Percentiles rank a stretch among this genome's conserved stretches.
phyloP scores from a whole-genome alignment of 805 yeast species.

The Cyberlindnera maritima region DNA sequence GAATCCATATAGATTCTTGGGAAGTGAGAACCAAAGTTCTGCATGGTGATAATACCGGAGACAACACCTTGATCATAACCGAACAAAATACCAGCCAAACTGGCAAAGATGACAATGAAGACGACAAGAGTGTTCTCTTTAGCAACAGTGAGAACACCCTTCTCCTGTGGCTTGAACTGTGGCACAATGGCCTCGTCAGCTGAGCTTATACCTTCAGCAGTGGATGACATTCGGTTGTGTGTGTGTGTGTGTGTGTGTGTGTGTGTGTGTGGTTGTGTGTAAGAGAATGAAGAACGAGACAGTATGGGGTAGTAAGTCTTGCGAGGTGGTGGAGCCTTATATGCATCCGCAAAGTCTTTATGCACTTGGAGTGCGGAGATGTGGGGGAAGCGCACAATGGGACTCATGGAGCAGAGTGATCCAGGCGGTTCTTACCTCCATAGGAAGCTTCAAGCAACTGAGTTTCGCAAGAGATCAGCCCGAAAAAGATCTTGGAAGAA shows the following conservation, averaged over 20 bases:
- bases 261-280: background rate
- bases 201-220: background rate
- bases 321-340: background rate
- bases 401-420: too few species aligned
- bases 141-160: slow-evolving; percentile 1
- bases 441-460: too few species aligned
- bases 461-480: too few species aligned
- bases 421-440: too few species aligned
- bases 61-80: slow-evolving; percentile 13
- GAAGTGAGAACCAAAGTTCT: slow-evolving; percentile 9
- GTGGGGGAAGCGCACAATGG: too few species aligned
- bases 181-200: background rate
- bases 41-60: slow-evolving; percentile 1
- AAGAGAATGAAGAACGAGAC: too few species aligned
- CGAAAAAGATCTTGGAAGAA: too few species aligned
- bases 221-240: background rate
- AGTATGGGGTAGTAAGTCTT: too few species aligned
- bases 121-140: slow-evolving; percentile 5
- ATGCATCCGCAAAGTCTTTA: too few species aligned
- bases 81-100: slow-evolving; percentile 7
- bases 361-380: background rate
- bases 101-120: slow-evolving; percentile 2
- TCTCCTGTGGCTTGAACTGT: background rate
- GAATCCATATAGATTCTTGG: slow-evolving; percentile 7
- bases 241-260: background rate